Base-by-base conservation (phyloP, 1,139 yeast species). In the Saccharomyces hybrid region DNA sequence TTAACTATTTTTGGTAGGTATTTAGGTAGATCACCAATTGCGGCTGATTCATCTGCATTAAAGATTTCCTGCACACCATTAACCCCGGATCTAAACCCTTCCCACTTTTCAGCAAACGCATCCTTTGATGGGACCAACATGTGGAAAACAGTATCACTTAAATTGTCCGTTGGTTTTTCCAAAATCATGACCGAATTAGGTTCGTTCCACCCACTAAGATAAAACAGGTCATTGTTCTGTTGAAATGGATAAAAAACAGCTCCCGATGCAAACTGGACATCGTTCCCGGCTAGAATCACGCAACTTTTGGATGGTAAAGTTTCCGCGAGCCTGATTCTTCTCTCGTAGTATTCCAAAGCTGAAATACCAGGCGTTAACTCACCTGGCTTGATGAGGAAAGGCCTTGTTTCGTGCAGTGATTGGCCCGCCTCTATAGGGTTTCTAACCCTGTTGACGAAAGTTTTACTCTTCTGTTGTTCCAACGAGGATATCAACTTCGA, bases 141-240 rank as follows among this genome's bases (percentile, higher is more conserved):
- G 64, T 87, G 95, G 55, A 87, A 79, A 1, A 78, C 68, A 19
- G 82, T 73, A 61, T 83, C 83, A 6, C 81, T 84, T 16, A 78
- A 76, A 48, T 72, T 69, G 1, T 76, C 78, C 9, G 71, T 68
- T 16, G 81, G 81, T 63, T 84, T 87, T 66, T 88, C 95, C 51
- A 95, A 72, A 4, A 88, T 74, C 55, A 86, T 81, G 31, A 89
- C 85, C 0, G 96, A 82, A 59, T 87, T 85, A 1, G 99, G 97
- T 68, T 93, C 99, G 57, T 88, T 77, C 87, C 97, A 91, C 7
- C 98, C 98, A 0, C 96, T 85, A 59, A 93, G 70, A 69, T 93
- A 93, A 70, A 73, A 90, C 38, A 95, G 75, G 68, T 93, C 91
- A 55, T 88, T 95, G 64, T 90, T 86, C 71, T 93, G 99, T 65